Percentiles rank a stretch among this genome's conserved stretches.
Conservation (phyloP, 2,329 filamentous ascomycete genomes). For the Colletotrichum acutatum region DNA sequence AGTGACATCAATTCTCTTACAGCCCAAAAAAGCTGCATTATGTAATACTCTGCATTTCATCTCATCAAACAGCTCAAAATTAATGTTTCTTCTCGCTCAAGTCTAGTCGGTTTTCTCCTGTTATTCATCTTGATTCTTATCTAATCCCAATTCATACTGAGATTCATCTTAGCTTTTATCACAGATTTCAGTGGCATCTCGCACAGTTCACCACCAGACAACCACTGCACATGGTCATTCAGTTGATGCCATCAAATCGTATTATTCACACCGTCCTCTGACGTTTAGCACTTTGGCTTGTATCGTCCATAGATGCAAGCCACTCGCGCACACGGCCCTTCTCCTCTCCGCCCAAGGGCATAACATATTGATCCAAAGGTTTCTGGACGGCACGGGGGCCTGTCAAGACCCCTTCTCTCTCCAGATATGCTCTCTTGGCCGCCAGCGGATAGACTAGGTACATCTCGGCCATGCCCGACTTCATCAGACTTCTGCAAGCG, state of each 20-base stretch:
- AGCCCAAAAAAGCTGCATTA: background rate
- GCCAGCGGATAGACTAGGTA: background rate
- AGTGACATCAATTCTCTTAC: background rate
- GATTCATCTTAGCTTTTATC: no score
- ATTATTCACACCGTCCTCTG: background rate
- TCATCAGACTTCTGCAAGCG: no score
- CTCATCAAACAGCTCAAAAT: background rate
- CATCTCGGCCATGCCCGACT: background rate
- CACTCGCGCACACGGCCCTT: background rate
- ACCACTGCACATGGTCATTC: background rate
- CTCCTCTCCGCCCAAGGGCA: background rate
- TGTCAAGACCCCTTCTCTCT: background rate
- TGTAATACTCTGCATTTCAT: conserved; percentile 7
- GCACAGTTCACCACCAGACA: background rate
- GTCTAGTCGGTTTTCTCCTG: background rate
- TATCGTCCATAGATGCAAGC: background rate
- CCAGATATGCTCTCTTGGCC: background rate
- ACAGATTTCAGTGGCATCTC: background rate
- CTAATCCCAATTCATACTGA: background rate
- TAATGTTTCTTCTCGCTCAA: background rate
- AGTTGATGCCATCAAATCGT: background rate
- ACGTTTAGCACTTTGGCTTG: background rate
- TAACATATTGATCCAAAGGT: background rate
- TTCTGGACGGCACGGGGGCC: background rate
- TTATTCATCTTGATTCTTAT: no score